Conservation (phyloP, 192 early-diverging fungal genomes). For the Coemansia aciculifera region DNA sequence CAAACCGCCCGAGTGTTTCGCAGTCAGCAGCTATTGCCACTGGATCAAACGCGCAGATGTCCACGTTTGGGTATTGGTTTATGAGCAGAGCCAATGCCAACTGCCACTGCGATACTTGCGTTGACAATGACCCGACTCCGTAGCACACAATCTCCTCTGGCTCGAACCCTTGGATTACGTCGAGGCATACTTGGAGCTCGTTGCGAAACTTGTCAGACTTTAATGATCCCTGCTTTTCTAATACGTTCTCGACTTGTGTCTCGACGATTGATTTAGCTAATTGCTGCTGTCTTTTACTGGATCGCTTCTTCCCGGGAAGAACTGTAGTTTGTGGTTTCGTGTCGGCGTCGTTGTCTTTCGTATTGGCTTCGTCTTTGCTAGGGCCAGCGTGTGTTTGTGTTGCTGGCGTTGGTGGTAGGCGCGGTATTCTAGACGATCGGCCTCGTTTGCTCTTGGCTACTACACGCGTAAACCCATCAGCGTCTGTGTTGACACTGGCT, state of each 20-base stretch:
- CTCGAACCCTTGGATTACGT: slow-evolving; percentile 16
- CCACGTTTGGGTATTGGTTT: slow-evolving; percentile 9
- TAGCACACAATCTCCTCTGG: slow-evolving; percentile 49
- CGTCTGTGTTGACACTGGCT: background rate
- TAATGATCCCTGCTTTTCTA: slow-evolving; percentile 16
- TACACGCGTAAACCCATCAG: slow-evolving; percentile 13
- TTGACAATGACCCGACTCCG: slow-evolving; percentile 36
- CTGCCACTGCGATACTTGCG: slow-evolving; percentile 46
- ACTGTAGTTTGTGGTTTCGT: background rate
- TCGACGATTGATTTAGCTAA: background rate
- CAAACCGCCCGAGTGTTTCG: slow-evolving; percentile 9
- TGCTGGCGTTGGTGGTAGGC: background rate
- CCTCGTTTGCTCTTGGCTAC: background rate
- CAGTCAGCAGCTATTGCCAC: slow-evolving; percentile 8
- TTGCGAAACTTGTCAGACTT: slow-evolving; percentile 15
- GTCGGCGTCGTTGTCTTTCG: background rate
- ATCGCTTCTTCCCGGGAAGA: background rate
- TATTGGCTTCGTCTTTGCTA: background rate
- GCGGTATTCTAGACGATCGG: background rate
- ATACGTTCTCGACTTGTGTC: slow-evolving; percentile 11
- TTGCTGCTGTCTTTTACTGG: background rate
- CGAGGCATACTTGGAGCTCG: background rate
- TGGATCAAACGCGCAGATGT: slow-evolving; percentile 38
- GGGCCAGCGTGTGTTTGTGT: background rate
- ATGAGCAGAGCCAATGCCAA: slow-evolving; percentile 29